Evolutionary conservation across 2,329 filamentous ascomycete species (phyloP), one percentile per base, ranked within the genome.

Genomic region (Juglanconis oblonga): DNA sequence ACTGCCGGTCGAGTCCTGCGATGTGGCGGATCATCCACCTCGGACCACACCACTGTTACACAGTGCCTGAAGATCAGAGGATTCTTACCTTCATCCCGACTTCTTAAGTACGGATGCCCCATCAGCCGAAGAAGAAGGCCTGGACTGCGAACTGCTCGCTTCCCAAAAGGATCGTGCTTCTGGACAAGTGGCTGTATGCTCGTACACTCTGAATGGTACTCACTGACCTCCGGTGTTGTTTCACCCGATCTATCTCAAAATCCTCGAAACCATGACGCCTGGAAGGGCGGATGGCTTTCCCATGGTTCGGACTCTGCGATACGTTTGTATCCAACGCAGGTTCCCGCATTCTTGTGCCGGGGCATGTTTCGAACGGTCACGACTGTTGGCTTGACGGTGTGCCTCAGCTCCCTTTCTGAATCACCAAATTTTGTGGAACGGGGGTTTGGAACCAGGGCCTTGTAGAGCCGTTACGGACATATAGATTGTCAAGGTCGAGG

Each of bases 221-320:
- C 33, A 29, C 36, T 31, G 51, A 50, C 42, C 10, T 44, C 32
- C 50, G 14, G 47, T 29, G 36, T 36, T 38, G 59, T 59, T 55
- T 62, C 56, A 58, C 47, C 59, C 35, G 24, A 62, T 45, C 40
- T 59, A 45, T 52, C 24, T 44, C 33, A 48, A 24, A 32, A 36
- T 47, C 7, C 29, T 38, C 32, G 55, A 40, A 50, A 49, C 40
- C 13, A 58, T 31, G 36, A 61, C 45, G 51, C 44, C 48, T 55
- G n/a, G 38, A 36, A 13, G 4, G 10, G 17, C 36, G 24, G 33
- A 38, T 38, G 33, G 49, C 14, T 38, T 2, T 24, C 33, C 49
- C 24, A 17, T 9, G 6, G 2, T 24, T 29, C 49, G 33, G 49
- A 7, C 33, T 24, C 33, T 24, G 33, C 3, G n/a, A 52, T 10